Conservation (phyloP, 1,139 yeast genomes). For the Pichia sp. region DNA sequence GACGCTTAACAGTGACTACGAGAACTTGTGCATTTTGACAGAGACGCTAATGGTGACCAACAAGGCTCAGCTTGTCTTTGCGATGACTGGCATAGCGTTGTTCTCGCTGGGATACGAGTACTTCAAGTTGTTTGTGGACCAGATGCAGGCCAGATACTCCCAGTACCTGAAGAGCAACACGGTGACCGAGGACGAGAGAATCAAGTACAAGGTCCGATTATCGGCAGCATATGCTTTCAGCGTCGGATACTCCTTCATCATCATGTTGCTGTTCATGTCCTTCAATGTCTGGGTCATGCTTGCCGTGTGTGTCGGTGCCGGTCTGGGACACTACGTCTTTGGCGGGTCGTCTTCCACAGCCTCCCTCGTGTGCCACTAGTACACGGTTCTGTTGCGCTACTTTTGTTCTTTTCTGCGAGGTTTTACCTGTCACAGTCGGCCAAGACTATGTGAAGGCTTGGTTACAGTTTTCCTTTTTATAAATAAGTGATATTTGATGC, state of each 20-base stretch:
- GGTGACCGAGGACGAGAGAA: constrained; percentile 17
- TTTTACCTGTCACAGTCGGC: no score
- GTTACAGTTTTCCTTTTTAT: not conserved
- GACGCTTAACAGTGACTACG: constrained; percentile 31
- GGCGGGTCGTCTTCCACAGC: constrained; percentile 15
- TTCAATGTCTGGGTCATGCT: constrained; percentile 34
- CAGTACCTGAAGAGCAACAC: constrained; percentile 13
- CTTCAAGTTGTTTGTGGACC: constrained; percentile 23
- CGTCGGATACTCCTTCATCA: constrained; percentile 31
- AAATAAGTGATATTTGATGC: not conserved
- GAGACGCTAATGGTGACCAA: constrained; percentile 28
- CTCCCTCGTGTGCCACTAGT: constrained; percentile 28
- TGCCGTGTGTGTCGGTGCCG: constrained; percentile 32
- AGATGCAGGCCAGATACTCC: constrained; percentile 24
- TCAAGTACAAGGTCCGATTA: constrained; percentile 18
- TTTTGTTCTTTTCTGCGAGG: not conserved
- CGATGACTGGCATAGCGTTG: constrained; percentile 24
- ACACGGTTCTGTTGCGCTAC: not conserved
- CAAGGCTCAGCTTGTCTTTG: constrained; percentile 22
- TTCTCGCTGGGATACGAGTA: constrained; percentile 29
- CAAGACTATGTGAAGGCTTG: no score
- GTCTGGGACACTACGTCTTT: constrained; percentile 28
- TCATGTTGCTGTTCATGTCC: constrained; percentile 34
- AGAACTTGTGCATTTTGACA: constrained; percentile 31
- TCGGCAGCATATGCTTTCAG: constrained; percentile 27